phyloP scores from a whole-genome alignment of 2,329 filamentous ascomycete genomes.

The Aphanocladium album region DNA sequence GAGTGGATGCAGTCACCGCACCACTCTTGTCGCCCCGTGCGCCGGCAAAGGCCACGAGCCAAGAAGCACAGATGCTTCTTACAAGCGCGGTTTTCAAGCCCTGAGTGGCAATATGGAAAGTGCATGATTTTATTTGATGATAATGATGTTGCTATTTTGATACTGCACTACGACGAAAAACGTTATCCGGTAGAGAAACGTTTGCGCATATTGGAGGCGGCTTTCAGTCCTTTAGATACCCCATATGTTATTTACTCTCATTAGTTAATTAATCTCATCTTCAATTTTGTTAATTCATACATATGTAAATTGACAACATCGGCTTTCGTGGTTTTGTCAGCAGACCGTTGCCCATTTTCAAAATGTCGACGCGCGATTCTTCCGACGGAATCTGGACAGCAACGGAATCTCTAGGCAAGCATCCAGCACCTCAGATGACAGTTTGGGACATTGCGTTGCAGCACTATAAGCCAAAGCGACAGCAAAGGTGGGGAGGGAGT shows the following conservation, averaged over 20 bases:
- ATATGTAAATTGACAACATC: not conserved
- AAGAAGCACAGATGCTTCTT: conserved; percentile 27
- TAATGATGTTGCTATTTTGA: conserved; percentile 5
- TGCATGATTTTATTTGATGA: not conserved
- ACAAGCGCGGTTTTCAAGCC: conserved; percentile 48
- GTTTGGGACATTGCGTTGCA: not conserved
- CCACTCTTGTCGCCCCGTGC: not conserved
- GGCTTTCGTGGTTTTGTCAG: too few relatives aligned
- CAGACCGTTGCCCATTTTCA: too few relatives aligned
- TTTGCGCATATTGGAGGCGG: not conserved
- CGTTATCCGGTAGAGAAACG: not conserved
- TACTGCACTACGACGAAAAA: conserved; percentile 11
- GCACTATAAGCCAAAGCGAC: not conserved
- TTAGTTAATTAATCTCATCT: not conserved
- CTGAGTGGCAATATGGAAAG: conserved; percentile 15
- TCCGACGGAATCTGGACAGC: too few relatives aligned
- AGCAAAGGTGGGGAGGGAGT: not conserved
- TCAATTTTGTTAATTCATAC: not conserved
- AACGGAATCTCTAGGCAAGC: not conserved
- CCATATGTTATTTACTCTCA: conserved; percentile 1
- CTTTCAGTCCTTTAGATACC: conserved; percentile 11
- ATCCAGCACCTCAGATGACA: not conserved
- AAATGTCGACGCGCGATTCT: too few relatives aligned
- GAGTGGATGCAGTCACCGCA: not conserved
- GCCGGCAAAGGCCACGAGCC: not conserved